Conservation (phyloP, 1,139 yeast species). For the Pichia sp. region DNA sequence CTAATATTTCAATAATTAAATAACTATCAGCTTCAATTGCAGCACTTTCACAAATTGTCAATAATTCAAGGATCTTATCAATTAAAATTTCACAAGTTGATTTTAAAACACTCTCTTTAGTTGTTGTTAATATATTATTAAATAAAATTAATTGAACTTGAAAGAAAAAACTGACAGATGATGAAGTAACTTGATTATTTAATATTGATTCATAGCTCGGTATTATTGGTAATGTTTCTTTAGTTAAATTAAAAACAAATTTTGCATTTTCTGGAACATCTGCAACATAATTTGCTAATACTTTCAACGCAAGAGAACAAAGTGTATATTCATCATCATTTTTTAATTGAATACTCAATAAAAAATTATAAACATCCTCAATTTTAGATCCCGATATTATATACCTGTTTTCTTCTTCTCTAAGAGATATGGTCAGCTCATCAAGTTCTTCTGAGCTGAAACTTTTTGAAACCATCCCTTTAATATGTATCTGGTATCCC, state of each 20-base stretch:
- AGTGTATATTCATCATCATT: not conserved
- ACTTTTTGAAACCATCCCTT: not conserved
- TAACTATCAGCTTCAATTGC: constrained; percentile 2
- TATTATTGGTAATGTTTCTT: not conserved
- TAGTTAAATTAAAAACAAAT: constrained; percentile 3
- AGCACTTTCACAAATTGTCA: not conserved
- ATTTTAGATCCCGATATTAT: constrained; percentile 2
- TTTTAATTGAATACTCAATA: not conserved
- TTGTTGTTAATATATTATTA: constrained; percentile 11
- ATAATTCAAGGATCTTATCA: constrained; percentile 1
- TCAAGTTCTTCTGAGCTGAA: constrained; percentile 4
- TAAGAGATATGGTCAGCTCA: constrained; percentile 9
- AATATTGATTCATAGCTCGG: not conserved
- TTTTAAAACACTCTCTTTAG: not conserved
- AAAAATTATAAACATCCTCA: constrained; percentile 6
- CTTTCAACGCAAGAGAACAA: constrained; percentile 5
- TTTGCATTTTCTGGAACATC: constrained; percentile 16
- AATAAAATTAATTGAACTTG: constrained; percentile 11
- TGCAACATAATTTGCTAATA: constrained; percentile 23
- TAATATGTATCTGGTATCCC: too few relatives aligned
- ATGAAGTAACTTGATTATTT: not conserved
- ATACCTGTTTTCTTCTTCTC: constrained; percentile 7
- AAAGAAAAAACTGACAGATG: not conserved
- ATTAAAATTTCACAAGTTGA: not conserved
- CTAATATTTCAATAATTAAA: constrained; percentile 4